Conservation (phyloP, 345 rosid genomes). For the Kandelia obovata region DNA sequence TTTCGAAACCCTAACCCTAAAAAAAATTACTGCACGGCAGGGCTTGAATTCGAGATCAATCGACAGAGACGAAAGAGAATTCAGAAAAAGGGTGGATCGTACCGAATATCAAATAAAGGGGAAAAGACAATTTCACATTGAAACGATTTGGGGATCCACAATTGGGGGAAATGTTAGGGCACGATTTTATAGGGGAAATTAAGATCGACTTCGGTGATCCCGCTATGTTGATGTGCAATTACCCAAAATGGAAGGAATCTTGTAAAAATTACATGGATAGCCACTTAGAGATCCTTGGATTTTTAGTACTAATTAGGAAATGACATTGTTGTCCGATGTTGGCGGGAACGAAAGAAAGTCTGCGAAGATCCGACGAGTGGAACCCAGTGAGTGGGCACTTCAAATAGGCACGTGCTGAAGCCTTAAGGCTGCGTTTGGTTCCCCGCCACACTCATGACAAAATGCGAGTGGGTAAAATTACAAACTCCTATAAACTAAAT, state of each 20-base stretch:
- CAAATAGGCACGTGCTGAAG: too few species aligned
- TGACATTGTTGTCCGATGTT: not conserved
- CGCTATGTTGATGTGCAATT: not conserved
- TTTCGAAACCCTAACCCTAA: slow-evolving; percentile 42
- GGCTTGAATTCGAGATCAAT: slow-evolving; percentile 11
- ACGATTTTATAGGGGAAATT: slow-evolving; percentile 16
- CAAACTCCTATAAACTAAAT: too few species aligned
- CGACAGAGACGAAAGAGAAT: slow-evolving; percentile 15
- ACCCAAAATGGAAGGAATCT: slow-evolving; percentile 17
- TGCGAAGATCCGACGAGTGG: too few species aligned
- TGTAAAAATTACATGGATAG: slow-evolving; percentile 19
- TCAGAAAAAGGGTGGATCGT: not conserved
- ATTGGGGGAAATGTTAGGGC: slow-evolving; percentile 12
- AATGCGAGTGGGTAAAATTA: too few species aligned
- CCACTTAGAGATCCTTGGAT: slow-evolving; percentile 15
- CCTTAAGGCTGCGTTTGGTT: too few species aligned
- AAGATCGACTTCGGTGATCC: slow-evolving; percentile 9
- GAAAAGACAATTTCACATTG: not conserved
- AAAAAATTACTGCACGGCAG: slow-evolving; percentile 9
- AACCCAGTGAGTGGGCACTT: too few species aligned
- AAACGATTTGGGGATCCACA: not conserved
- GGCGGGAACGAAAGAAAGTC: not conserved
- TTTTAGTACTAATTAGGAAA: slow-evolving; percentile 1
- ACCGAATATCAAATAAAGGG: not conserved
- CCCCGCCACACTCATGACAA: too few species aligned